Evolutionary conservation across 1,139 yeast species (phyloP).

Genomic region (Geotrichum bryndzae): DNA sequence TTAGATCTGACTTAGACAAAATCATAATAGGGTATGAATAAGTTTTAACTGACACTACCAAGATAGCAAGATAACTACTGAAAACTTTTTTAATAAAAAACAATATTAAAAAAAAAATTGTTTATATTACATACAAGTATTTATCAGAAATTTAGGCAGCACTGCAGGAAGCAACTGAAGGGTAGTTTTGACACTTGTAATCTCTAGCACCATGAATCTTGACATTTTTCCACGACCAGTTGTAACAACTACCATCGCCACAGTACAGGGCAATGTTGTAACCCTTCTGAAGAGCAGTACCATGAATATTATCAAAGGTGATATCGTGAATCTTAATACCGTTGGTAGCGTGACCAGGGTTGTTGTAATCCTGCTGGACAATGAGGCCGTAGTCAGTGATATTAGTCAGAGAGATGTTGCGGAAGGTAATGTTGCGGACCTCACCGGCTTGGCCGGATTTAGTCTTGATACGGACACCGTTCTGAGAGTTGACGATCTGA

Average conservation of each 20-base stretch:
- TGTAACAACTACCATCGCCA: background rate
- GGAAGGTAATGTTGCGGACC: background rate
- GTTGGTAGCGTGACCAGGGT: background rate
- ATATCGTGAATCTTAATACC: background rate
- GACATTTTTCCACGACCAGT: background rate
- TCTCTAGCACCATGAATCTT: background rate
- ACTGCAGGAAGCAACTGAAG: background rate
- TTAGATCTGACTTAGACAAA: too few species aligned
- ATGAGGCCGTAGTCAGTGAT: background rate
- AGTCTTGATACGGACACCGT: background rate
- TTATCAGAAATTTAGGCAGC: background rate
- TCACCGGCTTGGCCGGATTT: background rate
- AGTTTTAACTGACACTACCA: too few species aligned
- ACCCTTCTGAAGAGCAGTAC: background rate
- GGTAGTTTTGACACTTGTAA: background rate
- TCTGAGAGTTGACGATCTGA: background rate
- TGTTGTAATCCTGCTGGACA: slow-evolving; percentile 1
- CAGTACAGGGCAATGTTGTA: background rate
- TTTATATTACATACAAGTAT: background rate
- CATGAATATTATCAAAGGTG: background rate
- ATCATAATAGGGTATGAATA: too few species aligned
- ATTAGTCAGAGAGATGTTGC: background rate
- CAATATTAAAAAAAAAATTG: background rate
- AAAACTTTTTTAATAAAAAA: background rate
- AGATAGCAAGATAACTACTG: too few species aligned